Evolutionary conservation across 2,329 filamentous ascomycete species (phyloP), one percentile per base, ranked within the genome.

Genomic region (Graphium sp.): DNA sequence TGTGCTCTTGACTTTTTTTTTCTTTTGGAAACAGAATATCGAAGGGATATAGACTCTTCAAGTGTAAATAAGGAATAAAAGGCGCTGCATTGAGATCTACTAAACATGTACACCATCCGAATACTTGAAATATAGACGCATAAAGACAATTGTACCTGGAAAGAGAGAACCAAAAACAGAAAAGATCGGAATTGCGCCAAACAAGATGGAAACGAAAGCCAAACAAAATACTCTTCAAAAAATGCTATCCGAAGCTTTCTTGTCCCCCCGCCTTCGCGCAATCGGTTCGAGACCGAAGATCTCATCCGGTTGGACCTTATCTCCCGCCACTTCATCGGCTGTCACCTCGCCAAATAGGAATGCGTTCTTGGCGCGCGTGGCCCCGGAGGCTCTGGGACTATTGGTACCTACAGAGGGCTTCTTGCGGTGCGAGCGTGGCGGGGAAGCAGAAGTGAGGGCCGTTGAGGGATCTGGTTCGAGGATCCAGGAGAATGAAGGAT

Each of bases 401-500:
- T 10, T 18, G 14, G 14, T 16, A 18, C 17, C 18, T n/a, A 11
- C 13, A 14, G n/a, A 13, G 24, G 16, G 16, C 11, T 14, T 14
- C 5, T 11, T 9, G 7, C 7, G 20, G 7, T 43, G 42, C 9
- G 40, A 29, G 6, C 47, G 35, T 4, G 49, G 43, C 5, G 51
- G 50, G 13, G 9, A 38, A 29, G 1, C 42, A 35, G 22, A 31
- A 44, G 33, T 28, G 41, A 37, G 26, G 34, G 38, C 8, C 29
- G 22, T 32, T 0, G 53, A 46, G 30, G 55, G 44, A 37, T 66
- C 62, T 4, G 63, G 65, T 37, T 74, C 72, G 3, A 84, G 58
- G 76, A 84, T 84, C 74, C 75, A 83, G 2, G 77, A 74, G 46
- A 82, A 84, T 4, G 74, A 77, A 6, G 78, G 82, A 38, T 80